Percentiles rank a stretch among this genome's conserved stretches.
These are phyloP conservation scores for Rhizopus delemar DNA, from an alignment of 371 early-diverging fungal genomes.

Conservation along the genomic window DNA sequence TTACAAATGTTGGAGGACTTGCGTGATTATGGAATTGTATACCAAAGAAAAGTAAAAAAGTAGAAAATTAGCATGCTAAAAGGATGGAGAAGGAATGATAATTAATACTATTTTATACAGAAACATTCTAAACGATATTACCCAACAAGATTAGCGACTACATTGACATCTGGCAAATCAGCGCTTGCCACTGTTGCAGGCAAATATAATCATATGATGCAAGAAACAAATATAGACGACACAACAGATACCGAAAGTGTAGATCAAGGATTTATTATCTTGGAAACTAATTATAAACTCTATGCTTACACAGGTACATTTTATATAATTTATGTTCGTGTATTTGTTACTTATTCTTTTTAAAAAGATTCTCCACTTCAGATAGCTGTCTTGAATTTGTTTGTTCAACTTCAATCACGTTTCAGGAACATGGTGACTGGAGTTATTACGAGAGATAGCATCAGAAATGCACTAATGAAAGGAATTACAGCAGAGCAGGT, in stretches of 20 bases:
- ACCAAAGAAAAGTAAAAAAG: slow-evolving; percentile 73
- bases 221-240: slow-evolving; percentile 21
- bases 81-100: background rate
- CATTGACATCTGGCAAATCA: slow-evolving; percentile 81
- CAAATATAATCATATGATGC: slow-evolving; percentile 21
- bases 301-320: slow-evolving; percentile 91
- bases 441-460: slow-evolving; percentile 89
- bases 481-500: slow-evolving; percentile 98
- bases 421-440: slow-evolving; percentile 97
- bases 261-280: slow-evolving; percentile 75
- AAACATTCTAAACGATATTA: slow-evolving; percentile 79
- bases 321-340: background rate
- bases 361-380: slow-evolving; percentile 86
- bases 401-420: slow-evolving; percentile 81
- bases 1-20: slow-evolving; percentile 85
- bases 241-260: slow-evolving; percentile 48
- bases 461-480: slow-evolving; percentile 83
- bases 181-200: slow-evolving; percentile 33
- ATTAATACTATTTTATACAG: slow-evolving; percentile 27
- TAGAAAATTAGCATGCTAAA: background rate
- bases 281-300: slow-evolving; percentile 92
- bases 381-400: slow-evolving; percentile 94
- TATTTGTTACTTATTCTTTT: background rate
- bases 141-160: slow-evolving; percentile 90
- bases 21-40: slow-evolving; percentile 86